Evolutionary conservation across 208 protist genomes (phyloP).

Genomic region (Trypanosoma mega): DNA sequence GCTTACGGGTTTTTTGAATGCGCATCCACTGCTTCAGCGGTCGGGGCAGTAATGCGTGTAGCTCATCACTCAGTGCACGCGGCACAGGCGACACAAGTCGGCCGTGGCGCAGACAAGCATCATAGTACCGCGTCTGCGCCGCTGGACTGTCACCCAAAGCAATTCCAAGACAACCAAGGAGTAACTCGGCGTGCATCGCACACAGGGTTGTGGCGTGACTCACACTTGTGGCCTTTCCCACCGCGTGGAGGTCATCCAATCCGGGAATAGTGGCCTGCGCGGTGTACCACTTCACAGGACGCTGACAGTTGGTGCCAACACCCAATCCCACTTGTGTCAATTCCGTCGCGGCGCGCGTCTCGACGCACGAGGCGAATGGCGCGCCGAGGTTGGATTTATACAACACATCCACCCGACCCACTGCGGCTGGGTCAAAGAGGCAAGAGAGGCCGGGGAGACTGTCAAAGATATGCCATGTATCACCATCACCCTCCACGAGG

Average conservation of each 20-base stretch:
- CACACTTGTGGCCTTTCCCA: slow-evolving; percentile 52
- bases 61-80: slow-evolving; percentile 18
- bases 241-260: slow-evolving; percentile 25
- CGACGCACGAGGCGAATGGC: slow-evolving; percentile 9
- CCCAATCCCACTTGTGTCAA: slow-evolving; percentile 24
- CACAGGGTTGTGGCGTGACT: slow-evolving; percentile 39
- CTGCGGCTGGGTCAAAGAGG: slow-evolving; percentile 40
- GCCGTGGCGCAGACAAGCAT: slow-evolving; percentile 63
- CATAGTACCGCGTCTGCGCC: slow-evolving; percentile 50
- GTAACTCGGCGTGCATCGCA: slow-evolving; percentile 75
- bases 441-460: slow-evolving; percentile 38
- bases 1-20: slow-evolving; percentile 27
- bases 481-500: slow-evolving; percentile 41
- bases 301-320: slow-evolving; percentile 16
- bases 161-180: slow-evolving; percentile 59
- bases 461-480: slow-evolving; percentile 36
- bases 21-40: slow-evolving; percentile 59
- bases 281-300: slow-evolving; percentile 25
- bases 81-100: slow-evolving; percentile 29
- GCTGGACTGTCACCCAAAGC: slow-evolving; percentile 25
- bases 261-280: slow-evolving; percentile 26
- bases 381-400: slow-evolving; percentile 19
- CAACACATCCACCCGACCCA: slow-evolving; percentile 33
- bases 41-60: slow-evolving; percentile 26
- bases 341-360: slow-evolving; percentile 10